These are phyloP conservation scores for Solanum tacnaense DNA, from an alignment of 257 asterid species.

Conservation along the genomic window DNA sequence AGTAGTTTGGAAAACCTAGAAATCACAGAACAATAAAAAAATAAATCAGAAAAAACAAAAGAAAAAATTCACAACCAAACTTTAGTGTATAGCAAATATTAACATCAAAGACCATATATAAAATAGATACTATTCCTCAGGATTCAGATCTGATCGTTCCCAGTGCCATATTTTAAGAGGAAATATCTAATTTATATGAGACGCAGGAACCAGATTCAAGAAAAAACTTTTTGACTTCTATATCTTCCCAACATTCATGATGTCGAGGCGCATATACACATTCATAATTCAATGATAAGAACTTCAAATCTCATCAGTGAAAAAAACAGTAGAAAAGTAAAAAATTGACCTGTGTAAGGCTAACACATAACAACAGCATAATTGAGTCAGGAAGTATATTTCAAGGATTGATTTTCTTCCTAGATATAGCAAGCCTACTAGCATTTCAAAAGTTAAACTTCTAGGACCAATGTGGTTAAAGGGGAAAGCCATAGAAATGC, in stretches of 20 bases:
- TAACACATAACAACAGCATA: neutral
- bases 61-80: neutral
- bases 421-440: neutral
- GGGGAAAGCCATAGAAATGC: neutral
- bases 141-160: neutral
- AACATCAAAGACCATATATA: neutral
- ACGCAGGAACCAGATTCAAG: neutral
- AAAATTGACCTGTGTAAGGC: neutral
- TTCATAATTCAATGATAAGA: neutral
- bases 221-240: neutral
- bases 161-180: neutral
- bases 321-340: neutral
- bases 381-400: neutral
- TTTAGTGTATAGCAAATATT: neutral
- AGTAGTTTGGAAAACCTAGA: conserved; percentile 92
- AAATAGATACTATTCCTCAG: neutral
- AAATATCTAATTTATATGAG: neutral
- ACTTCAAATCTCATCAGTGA: neutral
- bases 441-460: neutral
- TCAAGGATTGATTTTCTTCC: neutral
- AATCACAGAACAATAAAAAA: neutral
- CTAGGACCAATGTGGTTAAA: neutral
- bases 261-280: neutral
- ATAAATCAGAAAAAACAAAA: neutral
- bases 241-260: neutral